Evolutionary conservation across 148 eudicot genomes (phyloP), one percentile per base, ranked within the genome.

Genomic region (Tetragonia tetragonoides): DNA sequence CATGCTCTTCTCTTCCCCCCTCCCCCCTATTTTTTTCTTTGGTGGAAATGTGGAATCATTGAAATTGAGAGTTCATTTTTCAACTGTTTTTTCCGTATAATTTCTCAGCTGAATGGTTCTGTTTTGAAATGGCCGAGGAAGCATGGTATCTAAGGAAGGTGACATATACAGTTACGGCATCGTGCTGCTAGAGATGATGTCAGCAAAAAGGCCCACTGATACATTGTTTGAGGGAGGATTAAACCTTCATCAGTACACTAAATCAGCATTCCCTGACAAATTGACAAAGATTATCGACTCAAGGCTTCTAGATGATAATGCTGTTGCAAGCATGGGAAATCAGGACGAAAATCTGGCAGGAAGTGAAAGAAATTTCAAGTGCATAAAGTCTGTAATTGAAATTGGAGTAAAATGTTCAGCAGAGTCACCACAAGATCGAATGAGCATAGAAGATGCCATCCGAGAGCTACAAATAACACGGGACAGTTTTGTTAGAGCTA

Each of bases 381-480:
- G 81, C 71, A 49, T 72, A 49, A 24, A 14, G 47, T 72, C 76
- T 6, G 23, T 70, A 23, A 64, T 78, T 16, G 54, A n/a, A 46
- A 44, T 78, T 10, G 80, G 80, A 59, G 68, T 72, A 37, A 41
- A 65, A 64, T 79, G 81, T 54, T 79, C 81, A 12, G 47, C 34
- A n/a, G 76, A 71, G 66, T 63, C 64, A 15, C 76, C 81, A 17
- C 76, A 72, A 41, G 71, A 79, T 72, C 76, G 81, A 37, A 72
- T 79, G 81, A 62, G 24, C 51, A 71, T 64, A 15, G 17, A 18
- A 5, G 76, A 72, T 71, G 76, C 71, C 53, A 51, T 79, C 38
- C 0, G 44, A 46, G 63, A 61, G 54, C 47, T 77, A 11, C 56
- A 47, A 49, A 9, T 17, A 70, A 28, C 60, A 49, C 21, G 74